Evolutionary conservation across 1,284 basidiomycete species (phyloP), one percentile per base, ranked within the genome.

Genomic region (Porogramme epimiltina): DNA sequence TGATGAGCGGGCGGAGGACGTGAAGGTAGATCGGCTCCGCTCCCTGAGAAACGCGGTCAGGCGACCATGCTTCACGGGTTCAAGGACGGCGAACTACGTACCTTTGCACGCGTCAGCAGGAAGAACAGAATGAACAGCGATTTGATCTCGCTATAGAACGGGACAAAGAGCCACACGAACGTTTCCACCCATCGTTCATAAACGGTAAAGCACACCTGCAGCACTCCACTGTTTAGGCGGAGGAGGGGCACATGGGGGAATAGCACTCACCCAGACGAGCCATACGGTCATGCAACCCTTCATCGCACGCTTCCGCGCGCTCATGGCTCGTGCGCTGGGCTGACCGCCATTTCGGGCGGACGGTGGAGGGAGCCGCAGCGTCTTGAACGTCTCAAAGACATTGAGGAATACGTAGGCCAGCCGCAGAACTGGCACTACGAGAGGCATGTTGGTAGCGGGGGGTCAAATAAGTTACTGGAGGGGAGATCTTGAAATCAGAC

Each of bases 371-470:
- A 69, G 67, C 62, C 87, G 87, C 52, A 92, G 74, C 0, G 83
- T 86, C 73, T 93, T 93, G 77, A 84, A 92, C 1, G 90, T 87
- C 56, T 89, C 87, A 60, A 86, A 92, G 37, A 91, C 75, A 66
- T 92, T 92, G 59, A 87, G 73, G 67, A 90, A 85, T 36, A 91
- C 76, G 69, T 90, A 80, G 56, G 77, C 74, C 54, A 87, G 66
- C 26, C 87, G 85, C 38, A 92, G 80, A 56, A 75, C 62, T 33
- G 85, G 84, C 43, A 89, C 82, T 52, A 89, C 75, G 54, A 91
- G 70, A 45, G 83, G 78, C 89, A 91, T 91, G 31, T 55, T 56
- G 45, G 51, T 37, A n/a, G n/a, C n/a, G 41, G 18, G 22, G 19
- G 28, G 34, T 46, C 42, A 45, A 46, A 55, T 47, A 15, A 57